phyloP scores from a whole-genome alignment of 2,329 filamentous ascomycete genomes.

The Madurella fahalii region DNA sequence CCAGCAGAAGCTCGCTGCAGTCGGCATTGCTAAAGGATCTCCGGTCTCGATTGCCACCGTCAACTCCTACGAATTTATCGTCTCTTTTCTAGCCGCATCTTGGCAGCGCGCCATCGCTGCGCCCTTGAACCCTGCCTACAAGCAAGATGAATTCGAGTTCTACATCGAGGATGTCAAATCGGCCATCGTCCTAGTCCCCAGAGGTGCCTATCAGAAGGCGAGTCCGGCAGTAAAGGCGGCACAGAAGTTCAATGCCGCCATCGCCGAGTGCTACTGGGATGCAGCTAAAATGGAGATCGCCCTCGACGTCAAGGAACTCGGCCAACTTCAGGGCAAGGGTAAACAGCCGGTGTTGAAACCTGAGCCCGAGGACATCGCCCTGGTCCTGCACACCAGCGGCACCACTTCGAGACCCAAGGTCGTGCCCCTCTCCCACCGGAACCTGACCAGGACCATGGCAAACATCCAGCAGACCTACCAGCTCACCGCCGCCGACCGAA shows the following conservation, averaged over 20 bases:
- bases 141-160: constrained; percentile 86
- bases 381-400: constrained; percentile 79
- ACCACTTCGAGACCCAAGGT: constrained; percentile 84
- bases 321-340: constrained; percentile 53
- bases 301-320: constrained; percentile 72
- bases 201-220: constrained; percentile 61
- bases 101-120: constrained; percentile 81
- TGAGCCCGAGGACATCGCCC: constrained; percentile 72
- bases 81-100: constrained; percentile 79
- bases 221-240: constrained; percentile 73
- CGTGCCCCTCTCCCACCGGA: constrained; percentile 75
- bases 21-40: constrained; percentile 65
- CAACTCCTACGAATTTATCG: constrained; percentile 85
- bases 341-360: constrained; percentile 43
- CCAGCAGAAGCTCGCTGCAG: constrained; percentile 70
- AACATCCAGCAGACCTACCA: constrained; percentile 78
- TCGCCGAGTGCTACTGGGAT: constrained; percentile 84
- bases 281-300: constrained; percentile 59
- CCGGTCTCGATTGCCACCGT: constrained; percentile 79
- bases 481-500: constrained; percentile 66
- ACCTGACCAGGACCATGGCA: constrained; percentile 76
- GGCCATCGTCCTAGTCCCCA: constrained; percentile 70
- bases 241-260: constrained; percentile 73
- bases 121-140: constrained; percentile 84
- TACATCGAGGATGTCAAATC: constrained; percentile 86